Evolutionary conservation across 306 rosid species (phyloP).

Genomic region (Ormosia semicastrata): DNA sequence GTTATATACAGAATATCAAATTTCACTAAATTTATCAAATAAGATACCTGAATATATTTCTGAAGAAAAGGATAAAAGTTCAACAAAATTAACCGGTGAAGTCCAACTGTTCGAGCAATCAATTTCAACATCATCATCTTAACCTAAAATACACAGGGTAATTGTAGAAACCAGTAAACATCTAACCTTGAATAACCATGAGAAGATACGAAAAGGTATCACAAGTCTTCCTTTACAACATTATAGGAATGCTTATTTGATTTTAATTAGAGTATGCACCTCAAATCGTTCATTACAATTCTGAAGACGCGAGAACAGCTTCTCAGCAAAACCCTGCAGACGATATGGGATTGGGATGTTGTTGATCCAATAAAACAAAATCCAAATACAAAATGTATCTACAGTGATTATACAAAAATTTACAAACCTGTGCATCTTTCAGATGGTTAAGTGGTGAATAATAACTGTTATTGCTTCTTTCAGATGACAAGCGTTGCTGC

Average conservation of each 20-base stretch:
- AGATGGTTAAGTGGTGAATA: conserved; percentile 89
- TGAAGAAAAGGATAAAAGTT: conserved; percentile 69
- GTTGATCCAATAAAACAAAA: conserved; percentile 8
- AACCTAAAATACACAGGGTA: conserved; percentile 50
- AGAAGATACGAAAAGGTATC: background rate
- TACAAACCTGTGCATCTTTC: conserved; percentile 79
- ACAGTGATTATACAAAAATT: background rate
- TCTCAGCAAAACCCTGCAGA: conserved; percentile 86
- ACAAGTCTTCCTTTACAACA: background rate
- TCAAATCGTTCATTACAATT: conserved; percentile 70
- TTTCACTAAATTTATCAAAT: conserved; percentile 19
- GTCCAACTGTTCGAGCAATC: conserved; percentile 82
- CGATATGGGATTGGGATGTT: conserved; percentile 21
- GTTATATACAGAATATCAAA: conserved; percentile 15
- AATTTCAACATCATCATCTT: conserved; percentile 92
- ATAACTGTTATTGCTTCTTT: conserved; percentile 43
- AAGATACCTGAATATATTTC: conserved; percentile 73
- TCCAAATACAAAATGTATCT: background rate
- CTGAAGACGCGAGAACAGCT: conserved; percentile 70
- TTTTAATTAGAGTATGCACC: conserved; percentile 44
- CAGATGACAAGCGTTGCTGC: conserved; percentile 68
- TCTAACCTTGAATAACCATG: background rate
- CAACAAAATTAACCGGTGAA: conserved; percentile 68
- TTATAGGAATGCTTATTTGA: background rate
- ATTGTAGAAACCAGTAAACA: conserved; percentile 31